Evolutionary conservation across 1,284 basidiomycete genomes (phyloP).

Genomic region (Hypsizygus ulmarius): DNA sequence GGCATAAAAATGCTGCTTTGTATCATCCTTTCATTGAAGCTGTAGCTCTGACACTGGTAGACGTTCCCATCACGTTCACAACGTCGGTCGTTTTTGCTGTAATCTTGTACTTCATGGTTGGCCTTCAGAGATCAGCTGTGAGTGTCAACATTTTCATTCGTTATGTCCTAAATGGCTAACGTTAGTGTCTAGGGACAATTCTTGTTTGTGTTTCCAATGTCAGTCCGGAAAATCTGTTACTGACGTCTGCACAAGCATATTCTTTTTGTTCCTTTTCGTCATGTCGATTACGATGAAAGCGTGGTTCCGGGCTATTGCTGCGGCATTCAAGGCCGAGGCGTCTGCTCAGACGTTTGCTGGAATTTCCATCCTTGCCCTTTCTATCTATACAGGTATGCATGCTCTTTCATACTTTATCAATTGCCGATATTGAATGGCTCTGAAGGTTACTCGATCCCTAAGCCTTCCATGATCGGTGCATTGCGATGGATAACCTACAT

Average conservation of each 20-base stretch:
- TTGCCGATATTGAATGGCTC: constrained; percentile 10
- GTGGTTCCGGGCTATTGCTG: constrained; percentile 51
- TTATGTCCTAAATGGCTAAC: background rate
- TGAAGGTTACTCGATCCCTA: constrained; percentile 46
- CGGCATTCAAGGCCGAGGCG: constrained; percentile 41
- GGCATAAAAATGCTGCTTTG: constrained; percentile 56
- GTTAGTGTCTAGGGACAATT: constrained; percentile 40
- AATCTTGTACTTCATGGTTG: constrained; percentile 66
- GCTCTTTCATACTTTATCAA: background rate
- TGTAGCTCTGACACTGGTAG: constrained; percentile 68
- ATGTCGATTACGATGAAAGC: constrained; percentile 50
- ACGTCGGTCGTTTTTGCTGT: constrained; percentile 51
- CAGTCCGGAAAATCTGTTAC: background rate
- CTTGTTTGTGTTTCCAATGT: constrained; percentile 42
- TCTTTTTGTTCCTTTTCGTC: constrained; percentile 43
- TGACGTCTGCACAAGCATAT: constrained; percentile 33
- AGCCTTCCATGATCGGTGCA: constrained; percentile 57
- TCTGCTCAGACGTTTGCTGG: constrained; percentile 50
- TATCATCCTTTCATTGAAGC: constrained; percentile 69
- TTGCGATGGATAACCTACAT: constrained; percentile 49
- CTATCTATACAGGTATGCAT: constrained; percentile 45
- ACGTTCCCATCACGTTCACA: constrained; percentile 61
- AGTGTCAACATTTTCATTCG: constrained; percentile 3
- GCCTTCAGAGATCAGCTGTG: constrained; percentile 46
- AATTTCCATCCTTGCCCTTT: constrained; percentile 44